Evolutionary conservation across 176 grass and related monocot genomes (phyloP).

Genomic region (Eragrostis nindensis): DNA sequence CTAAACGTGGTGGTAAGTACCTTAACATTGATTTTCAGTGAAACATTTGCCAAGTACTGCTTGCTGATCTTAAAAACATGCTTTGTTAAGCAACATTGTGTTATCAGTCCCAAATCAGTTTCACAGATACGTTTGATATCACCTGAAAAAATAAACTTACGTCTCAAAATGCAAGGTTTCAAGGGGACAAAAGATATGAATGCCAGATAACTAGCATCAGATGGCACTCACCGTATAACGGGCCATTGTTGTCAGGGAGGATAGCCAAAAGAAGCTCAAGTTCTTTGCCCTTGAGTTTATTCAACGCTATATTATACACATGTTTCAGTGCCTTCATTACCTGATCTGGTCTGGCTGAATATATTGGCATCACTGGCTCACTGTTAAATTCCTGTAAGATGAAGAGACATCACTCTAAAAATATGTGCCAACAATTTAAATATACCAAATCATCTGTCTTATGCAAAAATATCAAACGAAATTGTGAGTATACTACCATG

Average conservation of each 20-base stretch:
- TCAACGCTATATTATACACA: constrained; percentile 82
- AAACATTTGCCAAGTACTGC: constrained; percentile 98
- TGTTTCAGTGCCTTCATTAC: constrained; percentile 90
- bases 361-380: constrained; percentile 91
- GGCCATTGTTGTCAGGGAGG: constrained; percentile 97
- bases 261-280: constrained; percentile 95
- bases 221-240: constrained; percentile 75
- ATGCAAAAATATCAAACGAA: constrained; percentile 7
- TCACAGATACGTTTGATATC: constrained; percentile 99
- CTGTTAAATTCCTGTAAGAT: constrained; percentile 84
- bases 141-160: constrained; percentile 56
- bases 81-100: constrained; percentile 98
- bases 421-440: background rate
- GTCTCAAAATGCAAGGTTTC: background rate
- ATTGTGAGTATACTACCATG: constrained; percentile 72
- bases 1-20: constrained; percentile 49
- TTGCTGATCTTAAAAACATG: constrained; percentile 99
- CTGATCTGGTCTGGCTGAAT: constrained; percentile 93
- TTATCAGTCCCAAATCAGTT: constrained; percentile 96
- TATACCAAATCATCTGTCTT: background rate
- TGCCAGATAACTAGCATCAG: background rate
- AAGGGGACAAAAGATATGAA: background rate
- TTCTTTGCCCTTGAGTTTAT: constrained; percentile 97
- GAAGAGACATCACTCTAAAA: constrained; percentile 31
- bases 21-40: constrained; percentile 99